Base-by-base conservation (phyloP, 768 basidiomycete species). In the Crucibulum laeve region DNA sequence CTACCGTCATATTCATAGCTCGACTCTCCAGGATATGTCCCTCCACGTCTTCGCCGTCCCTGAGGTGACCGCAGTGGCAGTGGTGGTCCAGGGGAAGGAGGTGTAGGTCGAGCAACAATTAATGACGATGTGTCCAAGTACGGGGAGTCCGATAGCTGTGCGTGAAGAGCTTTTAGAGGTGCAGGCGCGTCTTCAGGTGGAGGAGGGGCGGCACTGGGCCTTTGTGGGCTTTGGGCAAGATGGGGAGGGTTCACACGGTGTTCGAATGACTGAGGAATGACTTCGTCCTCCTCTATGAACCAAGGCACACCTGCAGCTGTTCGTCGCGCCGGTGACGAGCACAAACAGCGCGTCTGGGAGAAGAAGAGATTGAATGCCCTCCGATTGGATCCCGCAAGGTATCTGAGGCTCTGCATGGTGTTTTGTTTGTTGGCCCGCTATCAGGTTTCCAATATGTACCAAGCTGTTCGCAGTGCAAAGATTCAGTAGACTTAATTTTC, bases 11-110 rank as follows among this genome's bases (percentile, higher is more conserved):
- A 48, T 25, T 80, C 74, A 44, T 65, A 63, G 6, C 65, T 56
- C 10, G 84, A 82, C 52, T 85, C 81, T 18, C 84, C 85, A 2
- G 70, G 68, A 60, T 81, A 80, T 0, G 83, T 87, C 28, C 80
- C 68, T 26, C 87, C 87, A 40, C 87, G 70, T 52, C 68, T 74
- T 46, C 88, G 70, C 28, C 69, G 61, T 4, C 87, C 88, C 48
- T 80, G 83, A 7, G 84, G 79, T 40, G 62, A 53, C 2, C 70
- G 62, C 15, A 67, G 57, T 2, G 85, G 84, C 21, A 87, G 58
- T 1, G 82, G 70, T 3, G 84, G 87, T 0, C 83, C 85, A 1
- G 72, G 63, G 2, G 72, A 68, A 0, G 73, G 70, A 3, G 64
- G 53, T 4, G 75, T 54, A 0, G 87, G 77, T 21, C 72, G 67